These are phyloP conservation scores for Fusarium nematophilum DNA, from an alignment of 2,329 filamentous ascomycete species.

Conservation along the genomic window DNA sequence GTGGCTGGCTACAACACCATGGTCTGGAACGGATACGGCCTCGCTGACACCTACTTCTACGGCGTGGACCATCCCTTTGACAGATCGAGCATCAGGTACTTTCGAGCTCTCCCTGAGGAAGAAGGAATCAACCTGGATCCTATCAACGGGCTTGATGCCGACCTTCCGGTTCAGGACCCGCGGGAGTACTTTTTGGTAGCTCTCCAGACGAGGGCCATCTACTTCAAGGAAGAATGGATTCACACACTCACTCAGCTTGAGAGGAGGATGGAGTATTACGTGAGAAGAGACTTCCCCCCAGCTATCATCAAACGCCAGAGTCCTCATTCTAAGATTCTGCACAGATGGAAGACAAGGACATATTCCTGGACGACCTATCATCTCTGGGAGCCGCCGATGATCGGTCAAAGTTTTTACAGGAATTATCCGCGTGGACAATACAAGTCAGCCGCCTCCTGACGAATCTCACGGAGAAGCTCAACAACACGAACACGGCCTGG, in stretches of 20 bases:
- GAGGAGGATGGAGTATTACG: not conserved
- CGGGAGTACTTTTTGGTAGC: constrained; percentile 3
- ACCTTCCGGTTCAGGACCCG: not conserved
- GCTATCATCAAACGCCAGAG: not conserved
- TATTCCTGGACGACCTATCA: not conserved
- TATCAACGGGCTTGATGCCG: not conserved
- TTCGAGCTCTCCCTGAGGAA: not conserved
- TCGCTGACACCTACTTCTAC: constrained; percentile 12
- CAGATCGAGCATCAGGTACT: not conserved
- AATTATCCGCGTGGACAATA: not conserved
- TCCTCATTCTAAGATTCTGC: not conserved
- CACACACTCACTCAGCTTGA: not conserved
- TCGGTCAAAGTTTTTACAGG: not conserved
- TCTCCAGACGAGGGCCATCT: not conserved
- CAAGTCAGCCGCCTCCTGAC: not conserved
- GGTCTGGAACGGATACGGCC: not conserved
- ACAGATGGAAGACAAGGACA: not conserved
- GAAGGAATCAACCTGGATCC: not conserved
- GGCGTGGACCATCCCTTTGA: not conserved
- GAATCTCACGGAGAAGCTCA: not conserved
- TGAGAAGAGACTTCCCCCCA: not conserved
- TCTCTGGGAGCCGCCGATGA: not conserved
- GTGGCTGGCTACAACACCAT: not conserved
- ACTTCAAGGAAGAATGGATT: not conserved
- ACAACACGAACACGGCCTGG: not conserved